These are phyloP conservation scores for Ganoderma boninense DNA, from an alignment of 1,284 basidiomycete genomes.

Conservation along the genomic window DNA sequence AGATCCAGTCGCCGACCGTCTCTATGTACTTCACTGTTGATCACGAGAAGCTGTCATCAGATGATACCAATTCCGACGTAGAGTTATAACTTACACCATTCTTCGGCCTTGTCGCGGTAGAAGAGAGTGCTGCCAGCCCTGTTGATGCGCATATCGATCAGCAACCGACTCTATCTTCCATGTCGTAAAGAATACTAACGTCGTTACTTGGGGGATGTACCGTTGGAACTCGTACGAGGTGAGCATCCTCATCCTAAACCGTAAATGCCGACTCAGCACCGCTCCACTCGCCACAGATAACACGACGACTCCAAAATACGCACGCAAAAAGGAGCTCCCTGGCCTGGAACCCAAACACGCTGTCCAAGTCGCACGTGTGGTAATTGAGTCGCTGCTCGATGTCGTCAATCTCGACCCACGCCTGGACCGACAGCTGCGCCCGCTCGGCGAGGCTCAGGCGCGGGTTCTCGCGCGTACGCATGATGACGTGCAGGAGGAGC, in stretches of 20 bases:
- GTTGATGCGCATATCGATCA: constrained; percentile 8
- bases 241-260: constrained; percentile 64
- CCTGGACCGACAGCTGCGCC: constrained; percentile 66
- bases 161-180: neutral
- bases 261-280: constrained; percentile 6
- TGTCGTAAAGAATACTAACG: constrained; percentile 49
- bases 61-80: constrained; percentile 12
- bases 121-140: constrained; percentile 52
- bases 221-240: constrained; percentile 72
- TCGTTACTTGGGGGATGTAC: constrained; percentile 63
- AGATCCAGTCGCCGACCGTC: constrained; percentile 59
- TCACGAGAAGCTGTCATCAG: constrained; percentile 29
- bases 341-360: constrained; percentile 69
- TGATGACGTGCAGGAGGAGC: constrained; percentile 74
- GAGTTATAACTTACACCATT: constrained; percentile 66
- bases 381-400: constrained; percentile 67
- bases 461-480: constrained; percentile 59
- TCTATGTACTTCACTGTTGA: constrained; percentile 68
- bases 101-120: constrained; percentile 69
- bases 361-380: constrained; percentile 71
- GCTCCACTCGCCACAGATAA: too few species aligned
- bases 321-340: constrained; percentile 79
- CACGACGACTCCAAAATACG: constrained; percentile 34
- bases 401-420: constrained; percentile 74
- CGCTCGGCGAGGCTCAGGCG: constrained; percentile 55